phyloP scores from a whole-genome alignment of 1,284 basidiomycete genomes.

The Sanguinoderma infundibulare region DNA sequence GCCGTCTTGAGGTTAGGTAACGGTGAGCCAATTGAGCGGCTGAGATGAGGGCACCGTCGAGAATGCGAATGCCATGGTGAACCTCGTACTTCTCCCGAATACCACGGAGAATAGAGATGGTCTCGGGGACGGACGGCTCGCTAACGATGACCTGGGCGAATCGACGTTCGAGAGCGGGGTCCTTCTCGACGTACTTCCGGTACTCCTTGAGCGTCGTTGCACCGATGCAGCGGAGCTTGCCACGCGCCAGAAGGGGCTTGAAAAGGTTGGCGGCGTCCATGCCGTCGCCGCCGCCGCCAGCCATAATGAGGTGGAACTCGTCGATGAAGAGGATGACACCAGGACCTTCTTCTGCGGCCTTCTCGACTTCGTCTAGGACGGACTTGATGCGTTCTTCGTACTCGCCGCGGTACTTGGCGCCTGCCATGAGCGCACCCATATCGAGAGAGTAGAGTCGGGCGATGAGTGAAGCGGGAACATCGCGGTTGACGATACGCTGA shows the following conservation, averaged over 20 bases:
- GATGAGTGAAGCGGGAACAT: slow-evolving; percentile 90
- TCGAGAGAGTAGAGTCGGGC: slow-evolving; percentile 88
- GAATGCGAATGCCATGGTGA: slow-evolving; percentile 90
- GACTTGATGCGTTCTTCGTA: slow-evolving; percentile 97
- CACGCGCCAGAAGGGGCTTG: slow-evolving; percentile 90
- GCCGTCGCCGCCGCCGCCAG: slow-evolving; percentile 79
- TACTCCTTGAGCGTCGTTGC: slow-evolving; percentile 96
- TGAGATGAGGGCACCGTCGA: slow-evolving; percentile 88
- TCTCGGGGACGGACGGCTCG: slow-evolving; percentile 90
- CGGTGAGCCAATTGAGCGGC: slow-evolving; percentile 95
- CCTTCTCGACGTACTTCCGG: slow-evolving; percentile 95
- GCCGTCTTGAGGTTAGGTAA: slow-evolving; percentile 85
- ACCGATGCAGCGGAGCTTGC: slow-evolving; percentile 90
- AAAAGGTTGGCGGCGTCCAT: slow-evolving; percentile 91
- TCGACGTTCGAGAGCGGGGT: slow-evolving; percentile 91
- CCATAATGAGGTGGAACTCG: slow-evolving; percentile 93
- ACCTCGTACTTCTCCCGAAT: slow-evolving; percentile 85
- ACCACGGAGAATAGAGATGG: slow-evolving; percentile 92
- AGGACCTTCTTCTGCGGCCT: slow-evolving; percentile 81
- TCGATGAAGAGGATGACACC: slow-evolving; percentile 96
- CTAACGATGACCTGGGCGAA: slow-evolving; percentile 95
- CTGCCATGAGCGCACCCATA: slow-evolving; percentile 96
- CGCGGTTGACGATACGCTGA: slow-evolving; percentile 93
- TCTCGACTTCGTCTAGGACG: slow-evolving; percentile 93
- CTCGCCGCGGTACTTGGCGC: slow-evolving; percentile 96